Evolutionary conservation across 2,329 filamentous ascomycete genomes (phyloP), one percentile per base, ranked within the genome.

Genomic region (Claviceps digitariae): DNA sequence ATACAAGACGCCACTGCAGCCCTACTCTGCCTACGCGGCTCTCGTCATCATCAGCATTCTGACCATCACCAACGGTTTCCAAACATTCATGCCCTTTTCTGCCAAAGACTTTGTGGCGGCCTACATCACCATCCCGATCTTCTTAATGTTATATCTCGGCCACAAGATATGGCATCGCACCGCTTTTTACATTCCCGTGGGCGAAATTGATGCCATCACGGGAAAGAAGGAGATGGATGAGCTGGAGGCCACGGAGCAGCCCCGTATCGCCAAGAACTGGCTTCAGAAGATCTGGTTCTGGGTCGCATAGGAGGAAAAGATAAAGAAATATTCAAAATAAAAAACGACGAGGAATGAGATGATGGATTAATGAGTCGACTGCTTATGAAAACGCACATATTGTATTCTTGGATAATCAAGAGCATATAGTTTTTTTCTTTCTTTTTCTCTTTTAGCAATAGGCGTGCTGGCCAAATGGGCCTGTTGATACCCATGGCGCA

Each of bases 31-130:
- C 0, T 87, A 75, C 61, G 67, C 77, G 52, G 74, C 76, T 10
- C 74, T 88, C 1, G 63, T 76, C 17, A 63, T 81, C 25, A 76
- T 88, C 52, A 63, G 66, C 3, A 67, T 87, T 27, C 72, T 90
- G n/a, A 79, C 76, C 1, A 67, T 90, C 3, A 83, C 87, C 59
- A 88, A 88, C 60, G 87, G 86, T 1, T 91, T 90, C 67, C 77
- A 82, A 38, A 78, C 85, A 15, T 90, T 91, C 64, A 84, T 84
- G 64, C 78, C 81, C 29, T 91, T 82, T 77, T 77, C 73, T 17
- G 76, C 75, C 0, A 72, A 74, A 5, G 73, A 74, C 60, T 93
- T 93, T 61, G 55, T 84, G n/a, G 77, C 79, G 0, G 74, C 69
- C 60, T 89, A 83, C 60, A 73, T 86, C 61, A 84, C 74, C 10